Percentiles rank a stretch among this genome's conserved stretches.
Conservation (phyloP, 2,329 filamentous ascomycete species). For the Phialocephala sp. region DNA sequence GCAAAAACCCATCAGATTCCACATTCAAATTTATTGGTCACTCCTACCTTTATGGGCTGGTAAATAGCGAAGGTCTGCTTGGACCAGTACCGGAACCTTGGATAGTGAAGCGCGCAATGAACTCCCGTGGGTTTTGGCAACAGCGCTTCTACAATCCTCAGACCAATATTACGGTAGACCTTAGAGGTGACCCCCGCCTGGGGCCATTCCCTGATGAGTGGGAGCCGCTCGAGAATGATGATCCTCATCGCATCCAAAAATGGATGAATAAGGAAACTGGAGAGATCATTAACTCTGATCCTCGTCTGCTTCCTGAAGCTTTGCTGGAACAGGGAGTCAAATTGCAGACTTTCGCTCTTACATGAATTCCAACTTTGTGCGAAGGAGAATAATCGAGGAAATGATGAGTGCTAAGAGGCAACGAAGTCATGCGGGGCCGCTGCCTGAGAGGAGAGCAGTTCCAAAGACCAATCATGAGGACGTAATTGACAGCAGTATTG, state of each 20-base stretch:
- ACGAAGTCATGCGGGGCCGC: too few relatives aligned
- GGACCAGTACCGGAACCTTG: not conserved
- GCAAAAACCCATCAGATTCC: not conserved
- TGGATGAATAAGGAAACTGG: not conserved
- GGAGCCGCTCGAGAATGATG: conserved; percentile 2
- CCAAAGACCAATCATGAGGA: not conserved
- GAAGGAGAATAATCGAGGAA: not conserved
- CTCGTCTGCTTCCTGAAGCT: not conserved
- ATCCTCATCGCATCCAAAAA: not conserved
- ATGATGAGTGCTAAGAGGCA: not conserved
- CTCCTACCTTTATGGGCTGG: not conserved
- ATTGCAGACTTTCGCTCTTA: not conserved
- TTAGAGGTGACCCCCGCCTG: not conserved
- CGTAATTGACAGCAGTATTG: not conserved
- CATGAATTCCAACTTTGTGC: not conserved
- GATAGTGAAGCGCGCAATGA: not conserved
- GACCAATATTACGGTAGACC: not conserved
- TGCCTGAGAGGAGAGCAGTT: too few relatives aligned
- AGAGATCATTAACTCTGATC: conserved; percentile 6
- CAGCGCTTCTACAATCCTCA: not conserved
- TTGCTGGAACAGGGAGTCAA: not conserved
- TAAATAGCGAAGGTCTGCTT: conserved; percentile 1
- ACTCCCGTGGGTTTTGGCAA: not conserved
- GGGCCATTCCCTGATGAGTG: not conserved
- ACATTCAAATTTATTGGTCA: not conserved